These are phyloP conservation scores for Iodosphaeria phyllophila DNA, from an alignment of 2,329 filamentous ascomycete species.

Conservation along the genomic window DNA sequence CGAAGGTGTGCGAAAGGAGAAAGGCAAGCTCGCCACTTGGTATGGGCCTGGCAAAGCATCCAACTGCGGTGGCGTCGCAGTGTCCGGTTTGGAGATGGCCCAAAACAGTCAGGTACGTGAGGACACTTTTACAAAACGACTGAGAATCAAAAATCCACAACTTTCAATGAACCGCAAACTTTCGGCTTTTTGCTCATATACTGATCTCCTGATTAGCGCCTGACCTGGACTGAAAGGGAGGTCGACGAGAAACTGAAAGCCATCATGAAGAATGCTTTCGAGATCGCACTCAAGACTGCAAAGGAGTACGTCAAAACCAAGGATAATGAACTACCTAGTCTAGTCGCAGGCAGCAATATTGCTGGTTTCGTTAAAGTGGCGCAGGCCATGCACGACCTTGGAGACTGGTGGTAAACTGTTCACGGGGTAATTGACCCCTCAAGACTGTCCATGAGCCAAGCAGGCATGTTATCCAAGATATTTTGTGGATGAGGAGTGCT, in stretches of 20 bases:
- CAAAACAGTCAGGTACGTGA: constrained; percentile 55
- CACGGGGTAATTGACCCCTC: not conserved
- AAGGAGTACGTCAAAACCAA: constrained; percentile 66
- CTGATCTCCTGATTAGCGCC: constrained; percentile 26
- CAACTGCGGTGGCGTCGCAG: constrained; percentile 93
- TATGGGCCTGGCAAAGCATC: constrained; percentile 94
- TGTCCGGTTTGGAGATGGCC: constrained; percentile 96
- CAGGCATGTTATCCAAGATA: too few relatives aligned
- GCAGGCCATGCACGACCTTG: constrained; percentile 86
- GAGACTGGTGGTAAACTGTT: constrained; percentile 57
- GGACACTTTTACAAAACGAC: not conserved
- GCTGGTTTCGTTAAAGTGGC: constrained; percentile 96
- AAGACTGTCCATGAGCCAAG: too few relatives aligned
- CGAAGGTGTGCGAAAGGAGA: constrained; percentile 56
- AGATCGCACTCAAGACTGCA: constrained; percentile 73
- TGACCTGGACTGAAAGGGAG: constrained; percentile 75
- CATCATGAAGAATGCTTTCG: constrained; percentile 92
- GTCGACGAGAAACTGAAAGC: constrained; percentile 78
- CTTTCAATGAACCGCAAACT: not conserved
- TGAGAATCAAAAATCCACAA: not conserved
- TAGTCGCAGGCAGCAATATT: constrained; percentile 92
- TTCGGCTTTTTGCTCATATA: not conserved
- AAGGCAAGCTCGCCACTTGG: constrained; percentile 61
- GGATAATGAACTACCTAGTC: constrained; percentile 71
- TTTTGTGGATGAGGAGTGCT: not conserved